Evolutionary conservation across 2,329 filamentous ascomycete species (phyloP).

Genomic region (Colletotrichum sp.): DNA sequence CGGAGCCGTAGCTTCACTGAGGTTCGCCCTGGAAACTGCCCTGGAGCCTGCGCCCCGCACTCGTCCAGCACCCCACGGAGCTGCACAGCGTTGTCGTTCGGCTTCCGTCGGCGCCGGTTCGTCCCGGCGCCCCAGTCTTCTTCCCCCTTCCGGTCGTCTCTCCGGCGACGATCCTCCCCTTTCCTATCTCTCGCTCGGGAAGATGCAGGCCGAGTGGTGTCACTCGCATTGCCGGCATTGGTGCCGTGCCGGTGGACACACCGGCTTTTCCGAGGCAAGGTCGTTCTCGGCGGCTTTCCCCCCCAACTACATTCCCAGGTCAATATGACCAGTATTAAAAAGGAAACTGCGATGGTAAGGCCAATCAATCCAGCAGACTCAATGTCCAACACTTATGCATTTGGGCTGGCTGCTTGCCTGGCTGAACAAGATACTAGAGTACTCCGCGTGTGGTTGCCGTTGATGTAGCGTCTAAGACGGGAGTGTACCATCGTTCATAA

Average conservation of each 20-base stretch:
- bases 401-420: too few species aligned
- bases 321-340: background rate
- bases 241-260: background rate
- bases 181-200: background rate
- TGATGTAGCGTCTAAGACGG: background rate
- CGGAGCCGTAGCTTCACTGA: conserved; percentile 27
- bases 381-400: too few species aligned
- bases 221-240: background rate
- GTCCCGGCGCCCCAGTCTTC: conserved; percentile 1
- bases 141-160: background rate
- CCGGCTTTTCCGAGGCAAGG: background rate
- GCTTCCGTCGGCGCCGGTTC: conserved; percentile 15
- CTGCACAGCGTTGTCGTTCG: background rate
- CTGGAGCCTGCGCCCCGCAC: background rate
- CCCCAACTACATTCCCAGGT: background rate
- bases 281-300: background rate
- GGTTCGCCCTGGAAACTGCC: background rate
- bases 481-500: background rate
- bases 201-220: background rate
- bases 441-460: too few species aligned
- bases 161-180: background rate
- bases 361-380: too few species aligned
- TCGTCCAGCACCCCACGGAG: background rate
- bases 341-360: too few species aligned
- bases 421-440: too few species aligned